Base-by-base conservation (phyloP, 108 stramenopile species). In the Skeletonema potamos region DNA sequence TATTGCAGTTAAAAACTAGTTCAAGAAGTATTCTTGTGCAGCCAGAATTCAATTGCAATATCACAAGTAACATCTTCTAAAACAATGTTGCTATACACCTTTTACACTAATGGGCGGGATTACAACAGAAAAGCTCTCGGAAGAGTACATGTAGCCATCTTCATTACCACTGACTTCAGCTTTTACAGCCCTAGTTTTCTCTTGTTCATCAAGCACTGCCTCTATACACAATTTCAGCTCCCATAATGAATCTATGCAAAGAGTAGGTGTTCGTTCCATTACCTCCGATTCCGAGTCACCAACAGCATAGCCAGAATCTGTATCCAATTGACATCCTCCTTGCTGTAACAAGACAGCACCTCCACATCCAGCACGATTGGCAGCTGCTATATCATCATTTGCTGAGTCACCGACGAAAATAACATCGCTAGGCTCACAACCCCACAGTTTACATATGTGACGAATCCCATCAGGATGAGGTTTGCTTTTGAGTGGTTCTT, bases 371-470 rank as follows among this genome's bases (percentile, higher is more conserved):
- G 82, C 77, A 39, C 82, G 56, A 68, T 78, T 68, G 36, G 74
- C 82, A n/a, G 77, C 66, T 3, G 54, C 54, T 10, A 78, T 65
- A 66, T 82, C 77, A 48, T 78, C 77, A n/a, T 72, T 66, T 1
- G 58, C 63, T 3, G 67, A 73, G 32, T 82, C 82, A 15, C 82
- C 82, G 1, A 82, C 82, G 77, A 78, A 78, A 20, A 82, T 74
- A 2, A 82, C 73, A 18, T 82, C 60, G 0, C 46, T 34, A 33
- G 77, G 72, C 20, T 63, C 58, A 54, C 76, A 78, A 1, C 48
- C 62, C 82, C 82, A 78, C 4, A 68, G 3, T 3, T 72, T 32
- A 48, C 82, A 82, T 20, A 82, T 71, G 63, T 82, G 74, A 1
- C 65, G 60, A 32, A 78, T 82, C 0, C 62, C 76, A 63, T 77